phyloP scores from a whole-genome alignment of 2,329 filamentous ascomycete species.

The Cyclaneusma minus region DNA sequence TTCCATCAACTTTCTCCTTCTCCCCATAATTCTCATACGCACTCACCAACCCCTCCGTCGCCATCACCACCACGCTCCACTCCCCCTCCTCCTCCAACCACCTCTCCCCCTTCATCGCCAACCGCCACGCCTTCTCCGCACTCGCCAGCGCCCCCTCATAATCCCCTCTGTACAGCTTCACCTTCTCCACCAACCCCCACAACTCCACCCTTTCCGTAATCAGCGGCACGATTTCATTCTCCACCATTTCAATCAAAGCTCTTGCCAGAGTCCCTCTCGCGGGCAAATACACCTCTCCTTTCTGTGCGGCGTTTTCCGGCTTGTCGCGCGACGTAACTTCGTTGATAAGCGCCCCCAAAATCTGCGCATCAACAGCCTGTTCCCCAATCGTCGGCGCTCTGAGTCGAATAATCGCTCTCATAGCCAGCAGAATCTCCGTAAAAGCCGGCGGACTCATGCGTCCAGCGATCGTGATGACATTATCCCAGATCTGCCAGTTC shows the following conservation, averaged over 20 bases:
- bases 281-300: conserved; percentile 22
- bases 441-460: conserved; percentile 63
- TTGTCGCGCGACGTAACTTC: conserved; percentile 41
- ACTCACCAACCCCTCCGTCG: conserved; percentile 67
- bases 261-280: conserved; percentile 43
- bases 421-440: conserved; percentile 58
- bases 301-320: conserved; percentile 19
- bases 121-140: conserved; percentile 81
- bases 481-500: conserved; percentile 92
- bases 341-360: conserved; percentile 57
- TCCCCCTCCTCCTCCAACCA: conserved; percentile 27
- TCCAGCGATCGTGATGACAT: conserved; percentile 75
- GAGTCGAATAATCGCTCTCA: conserved; percentile 62
- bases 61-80: conserved; percentile 41
- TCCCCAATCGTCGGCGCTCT: conserved; percentile 53
- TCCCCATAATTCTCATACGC: conserved; percentile 68
- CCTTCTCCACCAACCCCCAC: conserved; percentile 58
- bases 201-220: conserved; percentile 67
- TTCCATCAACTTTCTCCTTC: conserved; percentile 38
- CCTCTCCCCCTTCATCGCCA: conserved; percentile 33
- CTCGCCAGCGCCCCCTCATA: conserved; percentile 62
- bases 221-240: conserved; percentile 60
- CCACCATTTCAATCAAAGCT: conserved; percentile 56
- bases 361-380: conserved; percentile 57
- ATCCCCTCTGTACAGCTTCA: conserved; percentile 59